Percentiles rank a stretch among this genome's conserved stretches.
Evolutionary conservation across 345 rosid species (phyloP).

Genomic region (Boechera stricta): DNA sequence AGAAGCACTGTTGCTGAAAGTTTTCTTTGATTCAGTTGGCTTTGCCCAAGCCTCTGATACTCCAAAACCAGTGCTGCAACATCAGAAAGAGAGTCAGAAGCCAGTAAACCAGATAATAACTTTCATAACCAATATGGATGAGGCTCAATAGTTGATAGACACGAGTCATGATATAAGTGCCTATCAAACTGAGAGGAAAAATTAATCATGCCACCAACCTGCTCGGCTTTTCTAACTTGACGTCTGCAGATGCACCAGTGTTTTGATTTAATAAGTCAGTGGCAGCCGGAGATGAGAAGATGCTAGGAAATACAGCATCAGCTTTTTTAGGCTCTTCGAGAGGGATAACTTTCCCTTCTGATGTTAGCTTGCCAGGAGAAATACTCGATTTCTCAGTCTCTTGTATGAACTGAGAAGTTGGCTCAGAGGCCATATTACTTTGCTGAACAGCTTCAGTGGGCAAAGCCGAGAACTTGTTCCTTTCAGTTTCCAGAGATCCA

Average conservation of each 20-base stretch:
- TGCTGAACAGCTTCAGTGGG: slow-evolving; percentile 50
- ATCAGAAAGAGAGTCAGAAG: slow-evolving; percentile 28
- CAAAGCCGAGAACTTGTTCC: slow-evolving; percentile 42
- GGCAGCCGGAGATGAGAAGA: slow-evolving; percentile 19
- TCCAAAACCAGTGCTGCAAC: slow-evolving; percentile 61
- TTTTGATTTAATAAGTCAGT: slow-evolving; percentile 26
- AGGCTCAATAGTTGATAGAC: slow-evolving; percentile 34
- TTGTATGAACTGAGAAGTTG: slow-evolving; percentile 37
- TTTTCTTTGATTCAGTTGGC: slow-evolving; percentile 52
- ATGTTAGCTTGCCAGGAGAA: slow-evolving; percentile 21
- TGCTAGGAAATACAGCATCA: slow-evolving; percentile 33
- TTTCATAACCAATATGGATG: slow-evolving; percentile 40
- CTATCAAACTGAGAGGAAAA: slow-evolving; percentile 15
- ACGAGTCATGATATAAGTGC: slow-evolving; percentile 13
- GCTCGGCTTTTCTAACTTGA: slow-evolving; percentile 36
- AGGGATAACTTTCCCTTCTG: slow-evolving; percentile 24
- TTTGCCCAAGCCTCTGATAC: slow-evolving; percentile 41
- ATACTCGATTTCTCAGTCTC: slow-evolving; percentile 33
- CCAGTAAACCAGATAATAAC: slow-evolving; percentile 32
- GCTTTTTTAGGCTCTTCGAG: slow-evolving; percentile 37
- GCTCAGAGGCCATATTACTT: slow-evolving; percentile 40
- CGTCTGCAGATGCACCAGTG: slow-evolving; percentile 35
- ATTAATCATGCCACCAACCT: slow-evolving; percentile 42
- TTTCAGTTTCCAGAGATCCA: slow-evolving; percentile 50
- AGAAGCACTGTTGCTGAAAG: slow-evolving; percentile 39